phyloP scores from a whole-genome alignment of 495 filamentous ascomycete genomes.

The Chaetomium tenue region DNA sequence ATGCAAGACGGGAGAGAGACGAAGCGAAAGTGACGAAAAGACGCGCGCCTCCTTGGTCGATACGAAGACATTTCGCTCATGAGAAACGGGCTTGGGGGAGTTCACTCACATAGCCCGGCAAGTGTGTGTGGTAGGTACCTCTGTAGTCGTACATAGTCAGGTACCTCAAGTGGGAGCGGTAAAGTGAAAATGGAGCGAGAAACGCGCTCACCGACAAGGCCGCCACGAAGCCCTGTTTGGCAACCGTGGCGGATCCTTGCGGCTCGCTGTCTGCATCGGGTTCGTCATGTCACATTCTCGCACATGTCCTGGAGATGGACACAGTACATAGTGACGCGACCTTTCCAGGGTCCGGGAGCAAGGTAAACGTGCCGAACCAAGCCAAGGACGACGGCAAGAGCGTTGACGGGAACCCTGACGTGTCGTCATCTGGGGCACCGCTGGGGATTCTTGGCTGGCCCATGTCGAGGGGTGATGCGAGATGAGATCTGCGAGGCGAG shows the following conservation, averaged over 20 bases:
- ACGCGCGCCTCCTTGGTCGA: neutral
- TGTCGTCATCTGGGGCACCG: constrained; percentile 2
- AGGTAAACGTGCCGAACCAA: neutral
- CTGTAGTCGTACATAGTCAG: no score
- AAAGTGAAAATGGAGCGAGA: neutral
- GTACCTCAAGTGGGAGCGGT: neutral
- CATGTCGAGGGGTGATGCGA: neutral
- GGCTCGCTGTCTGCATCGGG: neutral
- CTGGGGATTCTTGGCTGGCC: neutral
- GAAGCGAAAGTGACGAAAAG: neutral
- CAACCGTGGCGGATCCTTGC: constrained; percentile 4
- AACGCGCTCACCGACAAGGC: neutral
- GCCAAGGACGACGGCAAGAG: neutral
- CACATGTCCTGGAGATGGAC: neutral
- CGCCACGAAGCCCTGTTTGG: neutral
- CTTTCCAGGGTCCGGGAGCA: neutral
- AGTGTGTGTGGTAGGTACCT: no score
- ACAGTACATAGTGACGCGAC: neutral
- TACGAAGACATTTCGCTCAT: neutral
- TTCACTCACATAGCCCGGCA: no score
- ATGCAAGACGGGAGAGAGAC: neutral
- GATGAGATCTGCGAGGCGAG: constrained; percentile 16
- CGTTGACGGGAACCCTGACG: constrained; percentile 1
- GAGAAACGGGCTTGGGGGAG: no score
- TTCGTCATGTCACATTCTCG: neutral